Evolutionary conservation across 331 rosid genomes (phyloP), one percentile per base, ranked within the genome.

Genomic region (Pyracantha coccinea): DNA sequence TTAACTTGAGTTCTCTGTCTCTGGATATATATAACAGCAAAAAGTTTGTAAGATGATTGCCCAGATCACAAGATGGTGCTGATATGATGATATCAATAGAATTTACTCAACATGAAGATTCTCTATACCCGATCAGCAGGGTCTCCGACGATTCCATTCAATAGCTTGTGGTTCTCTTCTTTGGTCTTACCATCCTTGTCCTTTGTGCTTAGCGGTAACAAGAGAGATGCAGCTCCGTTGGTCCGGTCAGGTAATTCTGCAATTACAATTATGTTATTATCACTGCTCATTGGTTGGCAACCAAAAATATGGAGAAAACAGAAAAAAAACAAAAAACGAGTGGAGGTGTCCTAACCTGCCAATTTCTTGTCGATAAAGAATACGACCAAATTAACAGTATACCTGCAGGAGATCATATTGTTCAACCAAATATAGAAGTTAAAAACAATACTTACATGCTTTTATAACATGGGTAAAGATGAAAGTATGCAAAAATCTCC

Each of bases 201-300:
- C 85, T 88, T 95, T 12, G 75, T 59, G 78, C 86, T 92, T 78
- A 95, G 57, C 19, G 99, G 99, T 75, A 95, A 83, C 79, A 88
- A 47, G 66, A 85, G 66, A 50, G 89, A 66, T 52, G 85, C 80
- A 50, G 81, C 74, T 38, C 90, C 96, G 24, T 50, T 72, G 14
- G 91, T 83, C 70, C 99, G 92, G 87, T 95, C 97, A 0, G 97
- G 91, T 82, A 95, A 82, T 65, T 92, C 99, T 95, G 96, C 80
- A 78, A 38, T 60, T 73, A 66, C 63, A 76, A 61, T 21, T 59
- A 20, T 45, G 79, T 86, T 77, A 88, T 71, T 59, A 77, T 13
- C 69, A 57, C 53, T n/a, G 76, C 75, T 62, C 71, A 38, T 32
- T 44, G 52, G 59, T 16, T 32, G 66, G 32, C 19, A 77, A 57